Percentiles rank a stretch among this genome's conserved stretches.
Conservation (phyloP, 345 rosid genomes). For the Eucalyptus victrix region DNA sequence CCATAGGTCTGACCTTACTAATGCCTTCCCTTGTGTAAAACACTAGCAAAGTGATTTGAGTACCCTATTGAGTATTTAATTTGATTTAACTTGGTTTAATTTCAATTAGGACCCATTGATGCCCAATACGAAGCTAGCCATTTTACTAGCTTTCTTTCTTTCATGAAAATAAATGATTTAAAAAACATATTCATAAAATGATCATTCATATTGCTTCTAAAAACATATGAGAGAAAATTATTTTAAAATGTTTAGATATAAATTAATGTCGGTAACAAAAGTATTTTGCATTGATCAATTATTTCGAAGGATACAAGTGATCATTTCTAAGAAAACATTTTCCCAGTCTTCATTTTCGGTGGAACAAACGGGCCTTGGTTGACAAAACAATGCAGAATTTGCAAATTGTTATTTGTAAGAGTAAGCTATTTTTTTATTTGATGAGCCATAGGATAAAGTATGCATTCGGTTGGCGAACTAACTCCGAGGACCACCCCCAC, state of each 20-base stretch:
- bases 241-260: neutral
- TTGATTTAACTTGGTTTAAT: neutral
- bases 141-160: fast-evolving
- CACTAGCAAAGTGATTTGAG: neutral
- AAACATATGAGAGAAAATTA: neutral
- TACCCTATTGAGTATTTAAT: neutral
- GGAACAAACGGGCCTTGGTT: neutral
- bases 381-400: neutral
- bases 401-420: neutral
- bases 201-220: neutral
- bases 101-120: neutral
- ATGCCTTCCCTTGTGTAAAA: neutral
- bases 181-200: neutral
- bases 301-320: neutral
- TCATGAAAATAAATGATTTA: neutral
- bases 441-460: neutral
- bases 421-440: neutral
- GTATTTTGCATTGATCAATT: neutral
- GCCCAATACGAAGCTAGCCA: neutral
- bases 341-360: neutral
- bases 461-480: neutral
- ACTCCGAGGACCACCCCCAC: neutral
- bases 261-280: neutral
- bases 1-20: neutral
- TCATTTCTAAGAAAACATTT: neutral